Percentiles rank a stretch among this genome's conserved stretches.
Conservation (phyloP, 2,329 filamentous ascomycete species). For the Alternaria gansuensis region DNA sequence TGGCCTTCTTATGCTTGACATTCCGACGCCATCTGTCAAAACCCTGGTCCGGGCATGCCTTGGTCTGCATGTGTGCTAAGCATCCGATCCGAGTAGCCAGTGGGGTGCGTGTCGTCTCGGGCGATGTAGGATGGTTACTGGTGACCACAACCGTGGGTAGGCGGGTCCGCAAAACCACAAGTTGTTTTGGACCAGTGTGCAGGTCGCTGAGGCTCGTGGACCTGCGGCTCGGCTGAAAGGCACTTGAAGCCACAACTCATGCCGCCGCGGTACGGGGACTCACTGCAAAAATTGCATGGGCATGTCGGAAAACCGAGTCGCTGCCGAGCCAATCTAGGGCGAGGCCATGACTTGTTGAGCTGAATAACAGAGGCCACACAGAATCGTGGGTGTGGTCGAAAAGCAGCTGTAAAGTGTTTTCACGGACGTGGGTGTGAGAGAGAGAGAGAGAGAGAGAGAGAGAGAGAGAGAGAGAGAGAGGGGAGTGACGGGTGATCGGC, state of each 20-base stretch:
- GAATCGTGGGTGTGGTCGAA: background rate
- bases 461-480: background rate
- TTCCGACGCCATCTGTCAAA: background rate
- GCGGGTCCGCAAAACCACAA: slow-evolving; percentile 5
- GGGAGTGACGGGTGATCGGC: slow-evolving; percentile 16
- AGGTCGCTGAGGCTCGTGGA: slow-evolving; percentile 16
- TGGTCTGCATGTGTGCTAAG: background rate
- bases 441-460: background rate
- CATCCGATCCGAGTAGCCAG: slow-evolving; percentile 1
- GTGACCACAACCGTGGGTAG: background rate
- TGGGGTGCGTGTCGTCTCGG: slow-evolving; percentile 13
- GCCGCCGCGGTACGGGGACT: slow-evolving; percentile 13
- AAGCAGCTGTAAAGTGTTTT: background rate
- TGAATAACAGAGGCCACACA: slow-evolving; percentile 5
- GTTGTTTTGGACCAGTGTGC: slow-evolving; percentile 12
- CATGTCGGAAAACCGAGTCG: slow-evolving; percentile 13
- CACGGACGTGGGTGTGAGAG: background rate
- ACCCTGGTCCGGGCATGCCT: background rate
- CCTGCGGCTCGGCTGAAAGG: slow-evolving; percentile 23
- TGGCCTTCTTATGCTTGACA: no score
- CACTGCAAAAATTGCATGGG: slow-evolving; percentile 11
- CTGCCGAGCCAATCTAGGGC: slow-evolving; percentile 15
- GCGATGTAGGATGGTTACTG: slow-evolving; percentile 4
- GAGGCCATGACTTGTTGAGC: slow-evolving; percentile 4
- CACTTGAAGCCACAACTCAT: slow-evolving; percentile 16